phyloP scores from a whole-genome alignment of 306 rosid species.

The Trifolium dubium region DNA sequence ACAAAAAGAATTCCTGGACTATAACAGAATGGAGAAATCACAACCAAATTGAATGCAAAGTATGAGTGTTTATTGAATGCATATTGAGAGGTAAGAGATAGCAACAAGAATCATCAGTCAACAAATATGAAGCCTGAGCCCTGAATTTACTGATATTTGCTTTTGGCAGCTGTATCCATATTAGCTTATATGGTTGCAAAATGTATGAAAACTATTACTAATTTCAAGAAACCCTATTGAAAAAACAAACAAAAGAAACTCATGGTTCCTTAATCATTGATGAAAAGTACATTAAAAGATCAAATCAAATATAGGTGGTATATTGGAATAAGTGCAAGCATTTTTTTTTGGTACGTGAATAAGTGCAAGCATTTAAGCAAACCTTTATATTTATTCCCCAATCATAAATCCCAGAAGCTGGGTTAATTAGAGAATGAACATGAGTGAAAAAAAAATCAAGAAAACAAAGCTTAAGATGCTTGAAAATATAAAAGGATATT shows the following conservation, averaged over 20 bases:
- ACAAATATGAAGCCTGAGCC: constrained; percentile 9
- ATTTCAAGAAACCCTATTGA: constrained; percentile 13
- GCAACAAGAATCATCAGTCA: constrained; percentile 17
- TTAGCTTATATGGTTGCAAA: neutral
- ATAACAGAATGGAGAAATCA: constrained; percentile 33
- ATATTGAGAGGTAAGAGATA: constrained; percentile 1
- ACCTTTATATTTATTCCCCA: neutral
- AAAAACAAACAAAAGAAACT: constrained; percentile 1
- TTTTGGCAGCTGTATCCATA: constrained; percentile 4
- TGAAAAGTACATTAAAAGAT: neutral
- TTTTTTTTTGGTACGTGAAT: too few relatives aligned
- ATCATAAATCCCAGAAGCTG: neutral
- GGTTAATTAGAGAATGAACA: constrained; percentile 8
- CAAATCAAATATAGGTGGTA: constrained; percentile 4
- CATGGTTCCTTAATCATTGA: neutral
- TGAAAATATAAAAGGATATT: constrained; percentile 75
- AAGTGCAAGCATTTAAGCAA: constrained; percentile 27
- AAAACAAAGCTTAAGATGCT: constrained; percentile 25
- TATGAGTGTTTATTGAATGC: constrained; percentile 10
- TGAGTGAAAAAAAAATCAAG: neutral
- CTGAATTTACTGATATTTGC: neutral
- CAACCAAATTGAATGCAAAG: constrained; percentile 20
- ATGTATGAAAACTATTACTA: constrained; percentile 13
- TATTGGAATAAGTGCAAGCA: constrained; percentile 10
- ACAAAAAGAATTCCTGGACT: constrained; percentile 31